Percentiles rank a stretch among this genome's conserved stretches.
These are phyloP conservation scores for Colletotrichum tabaci DNA, from an alignment of 2,329 filamentous ascomycete species.

Conservation along the genomic window DNA sequence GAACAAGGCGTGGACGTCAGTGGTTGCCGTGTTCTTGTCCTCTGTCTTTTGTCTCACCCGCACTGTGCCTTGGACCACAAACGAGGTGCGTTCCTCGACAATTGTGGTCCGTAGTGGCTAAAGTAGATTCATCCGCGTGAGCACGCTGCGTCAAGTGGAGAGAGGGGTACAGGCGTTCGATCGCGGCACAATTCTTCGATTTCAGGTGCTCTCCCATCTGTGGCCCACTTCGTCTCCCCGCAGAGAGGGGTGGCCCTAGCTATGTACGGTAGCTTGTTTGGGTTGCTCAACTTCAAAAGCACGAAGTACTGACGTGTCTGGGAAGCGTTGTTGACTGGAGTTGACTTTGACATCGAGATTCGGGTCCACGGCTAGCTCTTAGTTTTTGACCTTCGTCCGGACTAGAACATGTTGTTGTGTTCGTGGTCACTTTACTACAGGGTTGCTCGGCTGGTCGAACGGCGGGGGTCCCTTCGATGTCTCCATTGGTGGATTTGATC, in stretches of 20 bases:
- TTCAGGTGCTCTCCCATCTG: constrained; percentile 32
- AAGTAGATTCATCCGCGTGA: constrained; percentile 34
- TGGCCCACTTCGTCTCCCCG: constrained; percentile 39
- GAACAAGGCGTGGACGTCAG: constrained; percentile 1
- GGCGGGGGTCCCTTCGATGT: background rate
- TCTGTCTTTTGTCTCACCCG: constrained; percentile 23
- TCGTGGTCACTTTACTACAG: constrained; percentile 11
- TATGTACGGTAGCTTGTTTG: constrained; percentile 20
- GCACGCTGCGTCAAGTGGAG: constrained; percentile 34
- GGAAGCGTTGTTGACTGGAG: constrained; percentile 12
- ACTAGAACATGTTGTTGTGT: constrained; percentile 11
- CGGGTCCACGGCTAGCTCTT: constrained; percentile 11
- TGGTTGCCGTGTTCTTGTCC: background rate
- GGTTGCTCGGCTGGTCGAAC: constrained; percentile 12
- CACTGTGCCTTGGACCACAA: constrained; percentile 13
- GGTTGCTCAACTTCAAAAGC: constrained; percentile 27
- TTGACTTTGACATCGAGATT: constrained; percentile 38
- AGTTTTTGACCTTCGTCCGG: constrained; percentile 12
- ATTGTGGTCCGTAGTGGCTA: constrained; percentile 22
- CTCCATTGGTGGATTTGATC: background rate
- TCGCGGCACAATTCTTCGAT: constrained; percentile 43
- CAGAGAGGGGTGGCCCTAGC: constrained; percentile 40
- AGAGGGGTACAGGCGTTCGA: constrained; percentile 38
- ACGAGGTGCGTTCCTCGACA: constrained; percentile 27
- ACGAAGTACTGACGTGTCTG: constrained; percentile 27